Evolutionary conservation across 2,329 filamentous ascomycete species (phyloP), one percentile per base, ranked within the genome.

Genomic region (Aspergillus terreus): DNA sequence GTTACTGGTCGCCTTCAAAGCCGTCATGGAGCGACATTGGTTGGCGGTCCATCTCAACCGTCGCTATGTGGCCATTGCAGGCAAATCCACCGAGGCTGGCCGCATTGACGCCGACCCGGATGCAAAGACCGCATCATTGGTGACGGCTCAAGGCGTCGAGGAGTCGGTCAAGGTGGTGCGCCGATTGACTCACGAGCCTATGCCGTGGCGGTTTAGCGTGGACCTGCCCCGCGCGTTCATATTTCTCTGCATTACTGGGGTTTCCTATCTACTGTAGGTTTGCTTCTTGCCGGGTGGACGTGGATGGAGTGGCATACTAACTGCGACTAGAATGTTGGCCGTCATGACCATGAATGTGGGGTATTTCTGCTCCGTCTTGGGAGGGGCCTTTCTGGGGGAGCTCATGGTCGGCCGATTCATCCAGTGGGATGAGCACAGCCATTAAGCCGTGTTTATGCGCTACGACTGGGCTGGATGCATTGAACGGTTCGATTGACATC

Each of bases 311-410:
- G 40, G 38, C 23, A 25, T 19, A 58, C 53, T 47, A 25, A 56
- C 47, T 10, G 17, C 10, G 46, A 15, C 35, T 61, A 96, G 91
- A 53, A 96, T 96, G 91, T 75, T 96, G 73, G 89, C 88, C 12
- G 87, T 95, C 66, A 96, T 94, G 90, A 92, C 88, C 1, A 83
- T 90, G 76, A 94, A 94, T 62, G 81, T 92, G 14, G 90, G 89
- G 11, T 94, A 94, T 68, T 92, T 92, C 68, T 71, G 90, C 49
- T 91, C 88, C 0, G 80, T 92, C n/a, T 78, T 95, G 10, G 86
- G 78, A 4, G 87, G 87, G 12, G 82, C 87, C 1, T 96, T 97
- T 65, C 66, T 95, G n/a, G 92, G 92, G 21, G 94, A 94, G 68
- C 73, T 97, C 41, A 81, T 83, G 0, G 80, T 94, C 54, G 90